Conservation (phyloP, 2,329 filamentous ascomycete species). For the Aspergillus felis region DNA sequence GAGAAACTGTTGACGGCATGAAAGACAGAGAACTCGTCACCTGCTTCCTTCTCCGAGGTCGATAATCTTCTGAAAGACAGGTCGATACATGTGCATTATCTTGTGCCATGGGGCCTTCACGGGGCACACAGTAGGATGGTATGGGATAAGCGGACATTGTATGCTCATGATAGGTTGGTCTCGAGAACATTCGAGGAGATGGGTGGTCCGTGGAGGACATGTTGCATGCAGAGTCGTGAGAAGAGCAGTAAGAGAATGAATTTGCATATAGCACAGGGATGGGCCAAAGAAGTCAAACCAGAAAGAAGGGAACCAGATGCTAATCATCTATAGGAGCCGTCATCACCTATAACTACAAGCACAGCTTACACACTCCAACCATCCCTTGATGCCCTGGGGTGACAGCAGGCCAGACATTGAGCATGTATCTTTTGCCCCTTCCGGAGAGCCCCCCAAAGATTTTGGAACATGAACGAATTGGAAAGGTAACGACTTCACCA, state of each 20-base stretch:
- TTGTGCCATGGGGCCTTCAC: constrained; percentile 8
- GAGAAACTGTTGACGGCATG: constrained; percentile 27
- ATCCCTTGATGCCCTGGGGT: constrained; percentile 29
- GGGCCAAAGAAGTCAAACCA: background rate
- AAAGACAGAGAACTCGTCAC: constrained; percentile 33
- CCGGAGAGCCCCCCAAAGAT: constrained; percentile 22
- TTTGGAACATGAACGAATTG: constrained; percentile 23
- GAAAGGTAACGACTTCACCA: constrained; percentile 19
- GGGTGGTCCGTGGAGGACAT: constrained; percentile 32
- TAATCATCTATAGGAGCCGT: constrained; percentile 16
- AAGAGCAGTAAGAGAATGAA: background rate
- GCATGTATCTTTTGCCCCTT: constrained; percentile 24
- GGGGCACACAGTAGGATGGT: constrained; percentile 16
- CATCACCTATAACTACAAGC: constrained; percentile 28
- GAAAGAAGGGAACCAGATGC: background rate
- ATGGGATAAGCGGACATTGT: constrained; percentile 15
- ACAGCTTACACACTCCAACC: constrained; percentile 7
- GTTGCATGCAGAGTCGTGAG: constrained; percentile 7
- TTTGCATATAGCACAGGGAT: background rate
- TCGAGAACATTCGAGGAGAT: constrained; percentile 18
- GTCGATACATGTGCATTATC: constrained; percentile 15
- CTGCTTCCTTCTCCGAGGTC: constrained; percentile 30
- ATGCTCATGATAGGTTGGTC: constrained; percentile 12
- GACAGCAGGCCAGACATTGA: constrained; percentile 15
- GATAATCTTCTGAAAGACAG: constrained; percentile 20